Conservation (phyloP, 192 early-diverging fungal species). For the Podila epicladia region DNA sequence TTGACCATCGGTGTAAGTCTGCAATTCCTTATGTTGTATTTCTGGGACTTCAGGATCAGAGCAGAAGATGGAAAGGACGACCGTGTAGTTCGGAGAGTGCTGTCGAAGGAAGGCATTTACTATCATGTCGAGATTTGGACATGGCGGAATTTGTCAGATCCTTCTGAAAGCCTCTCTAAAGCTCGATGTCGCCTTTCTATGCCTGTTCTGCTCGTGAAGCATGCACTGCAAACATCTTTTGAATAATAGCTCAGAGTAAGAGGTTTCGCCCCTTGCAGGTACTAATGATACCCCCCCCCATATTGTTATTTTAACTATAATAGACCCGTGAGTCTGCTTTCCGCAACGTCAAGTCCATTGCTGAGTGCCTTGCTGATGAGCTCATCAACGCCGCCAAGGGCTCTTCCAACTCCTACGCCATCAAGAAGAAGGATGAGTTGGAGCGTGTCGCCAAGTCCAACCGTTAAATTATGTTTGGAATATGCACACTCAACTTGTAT, state of each 20-base stretch:
- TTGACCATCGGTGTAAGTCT: slow-evolving; percentile 90
- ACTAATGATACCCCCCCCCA: slow-evolving; percentile 18
- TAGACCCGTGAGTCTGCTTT: slow-evolving; percentile 97
- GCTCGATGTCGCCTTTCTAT: no score
- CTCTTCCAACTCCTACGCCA: slow-evolving; percentile 99
- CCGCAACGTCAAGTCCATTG: slow-evolving; percentile 99
- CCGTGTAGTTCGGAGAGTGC: no score
- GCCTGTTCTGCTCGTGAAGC: no score
- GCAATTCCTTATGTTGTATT: slow-evolving; percentile 3
- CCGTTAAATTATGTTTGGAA: slow-evolving; percentile 48
- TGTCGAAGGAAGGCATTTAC: no score
- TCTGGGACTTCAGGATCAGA: background rate
- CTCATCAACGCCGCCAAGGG: slow-evolving; percentile 99
- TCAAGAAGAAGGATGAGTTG: slow-evolving; percentile 99
- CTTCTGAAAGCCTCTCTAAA: no score
- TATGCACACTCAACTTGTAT: background rate
- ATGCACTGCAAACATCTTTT: background rate
- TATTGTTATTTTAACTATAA: background rate
- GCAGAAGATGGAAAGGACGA: background rate
- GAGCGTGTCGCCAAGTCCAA: slow-evolving; percentile 85
- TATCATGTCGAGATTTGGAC: no score
- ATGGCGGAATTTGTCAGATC: no score
- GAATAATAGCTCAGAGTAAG: slow-evolving; percentile 44
- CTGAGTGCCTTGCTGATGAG: slow-evolving; percentile 99
- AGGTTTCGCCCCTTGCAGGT: slow-evolving; percentile 56